phyloP scores from a whole-genome alignment of 768 basidiomycete species.

The Kwoniella dendrophila region DNA sequence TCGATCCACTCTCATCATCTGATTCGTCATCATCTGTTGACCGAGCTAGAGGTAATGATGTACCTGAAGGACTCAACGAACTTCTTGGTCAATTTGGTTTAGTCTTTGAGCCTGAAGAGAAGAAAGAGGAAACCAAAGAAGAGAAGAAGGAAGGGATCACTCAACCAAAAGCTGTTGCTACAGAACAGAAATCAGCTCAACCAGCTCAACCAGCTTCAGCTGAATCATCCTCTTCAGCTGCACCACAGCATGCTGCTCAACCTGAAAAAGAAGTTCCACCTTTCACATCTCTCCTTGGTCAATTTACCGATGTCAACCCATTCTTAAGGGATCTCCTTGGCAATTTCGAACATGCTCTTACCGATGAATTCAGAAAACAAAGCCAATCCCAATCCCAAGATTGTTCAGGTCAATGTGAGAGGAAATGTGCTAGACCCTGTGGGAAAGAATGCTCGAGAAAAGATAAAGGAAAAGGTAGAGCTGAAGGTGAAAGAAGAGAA shows the following conservation, averaged over 20 bases:
- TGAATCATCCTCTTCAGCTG: not conserved
- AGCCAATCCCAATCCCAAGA: not conserved
- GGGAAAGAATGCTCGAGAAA: no score
- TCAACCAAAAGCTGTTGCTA: not conserved
- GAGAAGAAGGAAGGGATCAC: not conserved
- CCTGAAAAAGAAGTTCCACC: conserved; percentile 27
- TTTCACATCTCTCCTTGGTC: conserved; percentile 36
- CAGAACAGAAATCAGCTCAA: not conserved
- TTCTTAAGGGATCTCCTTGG: conserved; percentile 47
- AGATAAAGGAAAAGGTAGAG: conserved; percentile 47
- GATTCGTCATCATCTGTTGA: conserved; percentile 2
- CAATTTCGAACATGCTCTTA: conserved; percentile 44
- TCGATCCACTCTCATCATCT: conserved; percentile 33
- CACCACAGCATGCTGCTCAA: not conserved
- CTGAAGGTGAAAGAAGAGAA: conserved; percentile 38
- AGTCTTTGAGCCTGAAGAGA: conserved; percentile 37
- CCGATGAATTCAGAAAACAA: conserved; percentile 23
- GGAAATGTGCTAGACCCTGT: conserved; percentile 5
- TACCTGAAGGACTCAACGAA: conserved; percentile 46
- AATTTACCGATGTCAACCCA: conserved; percentile 38
- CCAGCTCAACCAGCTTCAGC: not conserved
- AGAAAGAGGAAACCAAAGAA: conserved; percentile 4
- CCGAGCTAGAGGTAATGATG: conserved; percentile 7
- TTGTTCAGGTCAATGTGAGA: conserved; percentile 1
- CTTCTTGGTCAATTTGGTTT: conserved; percentile 47